Conservation (phyloP, 768 basidiomycete genomes). For the Tubosaeta sp. region DNA sequence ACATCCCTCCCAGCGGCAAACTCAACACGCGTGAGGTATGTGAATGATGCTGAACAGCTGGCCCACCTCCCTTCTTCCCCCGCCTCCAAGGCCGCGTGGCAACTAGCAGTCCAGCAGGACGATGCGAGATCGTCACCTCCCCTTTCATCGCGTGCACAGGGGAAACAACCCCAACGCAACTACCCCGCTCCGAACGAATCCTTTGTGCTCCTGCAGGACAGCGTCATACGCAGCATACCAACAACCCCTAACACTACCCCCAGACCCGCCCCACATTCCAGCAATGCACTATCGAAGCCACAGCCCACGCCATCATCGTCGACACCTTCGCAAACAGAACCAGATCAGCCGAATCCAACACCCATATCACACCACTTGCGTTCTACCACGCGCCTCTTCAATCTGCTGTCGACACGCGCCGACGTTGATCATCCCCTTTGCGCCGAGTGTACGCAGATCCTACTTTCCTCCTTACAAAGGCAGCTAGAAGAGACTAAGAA, state of each 20-base stretch:
- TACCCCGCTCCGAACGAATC: conserved; percentile 73
- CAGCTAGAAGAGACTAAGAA: conserved; percentile 88
- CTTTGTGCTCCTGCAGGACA: conserved; percentile 87
- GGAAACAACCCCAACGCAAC: conserved; percentile 55
- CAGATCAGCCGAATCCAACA: conserved; percentile 58
- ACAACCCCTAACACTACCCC: conserved; percentile 40
- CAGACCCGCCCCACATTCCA: conserved; percentile 43
- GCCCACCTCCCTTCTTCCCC: conserved; percentile 45
- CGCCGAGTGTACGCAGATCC: conserved; percentile 84
- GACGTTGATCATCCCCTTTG: conserved; percentile 93
- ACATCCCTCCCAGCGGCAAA: conserved; percentile 59
- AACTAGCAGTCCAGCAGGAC: conserved; percentile 45
- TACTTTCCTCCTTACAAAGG: conserved; percentile 69
- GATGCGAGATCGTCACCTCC: conserved; percentile 32
- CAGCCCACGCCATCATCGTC: conserved; percentile 24
- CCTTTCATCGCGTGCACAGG: conserved; percentile 53
- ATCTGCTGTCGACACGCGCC: conserved; percentile 68
- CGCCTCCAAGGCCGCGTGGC: conserved; percentile 60
- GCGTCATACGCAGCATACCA: conserved; percentile 68
- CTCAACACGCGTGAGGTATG: conserved; percentile 34
- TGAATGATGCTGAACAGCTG: conserved; percentile 43
- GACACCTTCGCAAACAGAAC: conserved; percentile 38
- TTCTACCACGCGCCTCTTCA: conserved; percentile 70
- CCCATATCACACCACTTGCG: conserved; percentile 76
- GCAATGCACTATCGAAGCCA: conserved; percentile 22